Percentiles rank a stretch among this genome's conserved stretches.
Evolutionary conservation across 371 early-diverging fungal species (phyloP).

Genomic region (Rhizopus microsporus): DNA sequence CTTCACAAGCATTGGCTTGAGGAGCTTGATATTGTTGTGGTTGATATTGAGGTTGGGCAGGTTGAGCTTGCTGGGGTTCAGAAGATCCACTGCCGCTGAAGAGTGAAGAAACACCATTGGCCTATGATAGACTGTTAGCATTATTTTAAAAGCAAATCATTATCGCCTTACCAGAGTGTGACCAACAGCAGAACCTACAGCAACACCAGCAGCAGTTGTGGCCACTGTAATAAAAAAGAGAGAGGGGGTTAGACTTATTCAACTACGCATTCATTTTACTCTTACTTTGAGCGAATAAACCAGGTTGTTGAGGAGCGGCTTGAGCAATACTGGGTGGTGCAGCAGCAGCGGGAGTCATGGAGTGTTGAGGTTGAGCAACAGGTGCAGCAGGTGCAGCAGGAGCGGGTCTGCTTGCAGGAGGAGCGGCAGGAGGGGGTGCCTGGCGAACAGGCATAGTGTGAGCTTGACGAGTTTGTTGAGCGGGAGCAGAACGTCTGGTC

Average conservation of each 20-base stretch:
- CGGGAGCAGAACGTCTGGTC: conserved; percentile 61
- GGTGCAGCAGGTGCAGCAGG: conserved; percentile 45
- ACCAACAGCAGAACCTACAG: conserved; percentile 84
- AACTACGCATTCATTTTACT: conserved; percentile 2
- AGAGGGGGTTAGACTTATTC: not conserved
- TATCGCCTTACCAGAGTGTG: conserved; percentile 63
- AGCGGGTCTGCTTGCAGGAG: conserved; percentile 29
- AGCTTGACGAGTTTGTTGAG: conserved; percentile 67
- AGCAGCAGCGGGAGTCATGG: conserved; percentile 46
- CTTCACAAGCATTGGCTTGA: conserved; percentile 64
- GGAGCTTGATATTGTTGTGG: conserved; percentile 39
- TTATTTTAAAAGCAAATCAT: conserved; percentile 2
- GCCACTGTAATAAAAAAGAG: conserved; percentile 58
- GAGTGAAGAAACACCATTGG: conserved; percentile 69
- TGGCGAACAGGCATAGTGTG: conserved; percentile 74
- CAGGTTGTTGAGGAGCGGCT: conserved; percentile 63
- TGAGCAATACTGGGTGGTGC: conserved; percentile 49
- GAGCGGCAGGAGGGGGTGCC: conserved; percentile 59
- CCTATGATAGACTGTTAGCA: conserved; percentile 40
- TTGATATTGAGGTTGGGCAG: conserved; percentile 46
- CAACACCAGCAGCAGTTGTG: conserved; percentile 92
- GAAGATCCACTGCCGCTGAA: conserved; percentile 66
- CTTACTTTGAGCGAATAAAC: conserved; percentile 77
- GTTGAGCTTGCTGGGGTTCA: conserved; percentile 32
- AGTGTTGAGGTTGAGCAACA: conserved; percentile 38